Conservation (phyloP, 345 rosid species). For the Syzygium aqueum region DNA sequence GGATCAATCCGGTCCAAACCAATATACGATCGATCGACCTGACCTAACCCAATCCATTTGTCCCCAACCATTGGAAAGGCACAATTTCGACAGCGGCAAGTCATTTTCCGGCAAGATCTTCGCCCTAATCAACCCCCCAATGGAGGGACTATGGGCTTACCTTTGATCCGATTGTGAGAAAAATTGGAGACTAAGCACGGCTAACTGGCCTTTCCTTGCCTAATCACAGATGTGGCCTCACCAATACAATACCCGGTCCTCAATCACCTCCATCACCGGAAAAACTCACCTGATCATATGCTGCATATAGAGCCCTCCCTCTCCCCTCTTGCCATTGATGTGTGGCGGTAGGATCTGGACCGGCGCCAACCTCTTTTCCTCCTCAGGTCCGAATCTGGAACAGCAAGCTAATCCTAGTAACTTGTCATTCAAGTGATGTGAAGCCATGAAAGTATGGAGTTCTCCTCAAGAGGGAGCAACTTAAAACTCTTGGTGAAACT, state of each 20-base stretch:
- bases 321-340: not conserved
- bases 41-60: not conserved
- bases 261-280: too few relatives aligned
- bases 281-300: not conserved
- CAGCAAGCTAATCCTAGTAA: too few relatives aligned
- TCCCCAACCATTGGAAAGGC: not conserved
- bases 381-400: too few relatives aligned
- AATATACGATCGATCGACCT: not conserved
- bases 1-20: not conserved
- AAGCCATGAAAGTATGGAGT: not conserved
- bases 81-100: not conserved
- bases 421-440: too few relatives aligned
- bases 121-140: not conserved
- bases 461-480: not conserved
- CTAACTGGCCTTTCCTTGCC: too few relatives aligned
- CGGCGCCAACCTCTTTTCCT: too few relatives aligned
- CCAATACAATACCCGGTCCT: too few relatives aligned
- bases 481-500: too few relatives aligned
- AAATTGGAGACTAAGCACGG: not conserved
- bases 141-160: not conserved
- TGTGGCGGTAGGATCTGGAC: not conserved
- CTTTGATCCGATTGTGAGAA: not conserved
- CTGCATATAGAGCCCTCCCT: not conserved
- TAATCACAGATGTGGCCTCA: too few relatives aligned
- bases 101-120: not conserved